Evolutionary conservation across 192 early-diverging fungal genomes (phyloP), one percentile per base, ranked within the genome.

Genomic region (Lobulomyces angularis): DNA sequence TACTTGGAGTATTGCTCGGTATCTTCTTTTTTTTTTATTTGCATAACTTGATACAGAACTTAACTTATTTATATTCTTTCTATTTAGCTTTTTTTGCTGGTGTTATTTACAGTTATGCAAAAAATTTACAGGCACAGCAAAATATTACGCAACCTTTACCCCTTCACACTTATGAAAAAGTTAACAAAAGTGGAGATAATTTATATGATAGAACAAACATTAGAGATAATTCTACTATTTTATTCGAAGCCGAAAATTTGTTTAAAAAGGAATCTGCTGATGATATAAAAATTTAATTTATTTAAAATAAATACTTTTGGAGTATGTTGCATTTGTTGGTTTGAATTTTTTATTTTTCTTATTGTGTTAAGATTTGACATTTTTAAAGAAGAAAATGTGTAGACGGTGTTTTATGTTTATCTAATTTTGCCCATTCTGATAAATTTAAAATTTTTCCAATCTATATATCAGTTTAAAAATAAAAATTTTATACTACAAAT

Each of bases 1-100:
- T 96, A 14, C 62, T 74, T 28, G 85, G 84, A n/a, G 85, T 98
- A 7, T 26, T 86, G 39, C 74, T 96, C 44, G 94, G 88, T 59
- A 47, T 14, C 45, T 45, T 20, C 19, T n/a, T 27, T 38, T 27
- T 12, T 37, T 49, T 23, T 33, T 46, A 24, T 11, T 23, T 12
- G 12, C 12, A 12, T 12, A 32, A 12, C 31, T n/a, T n/a, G n/a
- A 32, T 12, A 32, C 31, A 12, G n/a, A 32, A 12, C n/a, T 12
- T 12, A 32, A 32, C n/a, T n/a, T 32, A 32, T n/a, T 12, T n/a
- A 32, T n/a, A 32, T 32, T n/a, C 31, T 12, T 7, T 46, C 3
- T 23, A 23, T 20, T 28, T 46, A 46, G 45, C 45, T 4, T 46
- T 46, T 39, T 19, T 46, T 46, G 45, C 45, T 6, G 45, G 45